phyloP scores from a whole-genome alignment of 116 monocot genomes.

The Papilionanthe hybrid region DNA sequence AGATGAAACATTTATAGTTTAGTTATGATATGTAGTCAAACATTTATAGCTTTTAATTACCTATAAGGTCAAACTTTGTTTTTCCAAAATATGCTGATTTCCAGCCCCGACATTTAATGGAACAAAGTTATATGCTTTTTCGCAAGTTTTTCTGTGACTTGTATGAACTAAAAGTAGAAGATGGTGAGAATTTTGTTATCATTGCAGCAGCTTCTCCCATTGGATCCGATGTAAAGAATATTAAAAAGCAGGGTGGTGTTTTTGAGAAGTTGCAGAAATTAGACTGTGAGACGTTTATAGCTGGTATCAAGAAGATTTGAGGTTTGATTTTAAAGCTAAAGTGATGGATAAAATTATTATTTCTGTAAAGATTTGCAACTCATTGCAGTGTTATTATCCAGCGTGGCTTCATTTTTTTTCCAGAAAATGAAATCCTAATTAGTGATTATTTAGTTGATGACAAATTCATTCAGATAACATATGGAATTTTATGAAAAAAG shows the following conservation, averaged over 20 bases:
- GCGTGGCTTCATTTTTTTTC: not conserved
- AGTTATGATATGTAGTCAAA: too few species aligned
- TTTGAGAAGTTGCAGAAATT: constrained; percentile 28
- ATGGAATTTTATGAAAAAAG: not conserved
- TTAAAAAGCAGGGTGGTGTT: not conserved
- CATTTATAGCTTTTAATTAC: too few species aligned
- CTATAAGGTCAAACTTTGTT: too few species aligned
- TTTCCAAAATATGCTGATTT: too few species aligned
- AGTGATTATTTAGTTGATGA: not conserved
- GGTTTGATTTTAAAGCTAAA: not conserved
- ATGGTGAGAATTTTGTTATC: constrained; percentile 72
- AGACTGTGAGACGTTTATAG: constrained; percentile 21
- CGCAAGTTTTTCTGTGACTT: constrained; percentile 49
- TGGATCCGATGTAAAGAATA: constrained; percentile 1
- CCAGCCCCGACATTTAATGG: too few species aligned
- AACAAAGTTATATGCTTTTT: too few species aligned
- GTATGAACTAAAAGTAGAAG: constrained; percentile 59
- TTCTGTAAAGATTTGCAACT: not conserved
- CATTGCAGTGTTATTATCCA: not conserved
- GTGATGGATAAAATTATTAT: not conserved
- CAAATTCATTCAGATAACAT: not conserved
- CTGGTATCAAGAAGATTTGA: constrained; percentile 39
- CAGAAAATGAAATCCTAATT: not conserved
- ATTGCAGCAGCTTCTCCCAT: constrained; percentile 27
- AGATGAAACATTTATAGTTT: too few species aligned